Percentiles rank a stretch among this genome's conserved stretches.
Conservation (phyloP, 2,329 filamentous ascomycete genomes). For the Cordyceps pruinosa region DNA sequence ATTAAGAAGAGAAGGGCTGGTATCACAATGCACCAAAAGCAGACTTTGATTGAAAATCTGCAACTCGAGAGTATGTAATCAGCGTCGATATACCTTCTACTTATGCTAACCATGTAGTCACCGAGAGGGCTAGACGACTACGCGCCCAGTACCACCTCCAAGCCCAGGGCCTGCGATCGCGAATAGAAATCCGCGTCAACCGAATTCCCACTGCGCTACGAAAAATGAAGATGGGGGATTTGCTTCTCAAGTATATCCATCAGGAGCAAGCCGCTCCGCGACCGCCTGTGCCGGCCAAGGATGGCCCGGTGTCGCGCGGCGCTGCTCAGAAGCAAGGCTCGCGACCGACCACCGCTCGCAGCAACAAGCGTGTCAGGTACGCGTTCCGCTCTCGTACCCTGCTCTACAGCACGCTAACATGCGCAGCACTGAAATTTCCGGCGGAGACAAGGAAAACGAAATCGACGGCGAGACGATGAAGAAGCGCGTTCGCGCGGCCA, state of each 20-base stretch:
- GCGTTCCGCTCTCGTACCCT: constrained; percentile 17
- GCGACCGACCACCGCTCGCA: constrained; percentile 20
- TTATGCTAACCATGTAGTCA: constrained; percentile 49
- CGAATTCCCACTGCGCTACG: constrained; percentile 77
- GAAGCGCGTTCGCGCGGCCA: constrained; percentile 50
- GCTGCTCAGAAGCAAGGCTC: constrained; percentile 15
- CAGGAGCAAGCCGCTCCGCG: constrained; percentile 32
- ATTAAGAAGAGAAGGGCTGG: constrained; percentile 54
- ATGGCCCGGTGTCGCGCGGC: constrained; percentile 26
- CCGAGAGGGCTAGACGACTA: constrained; percentile 78
- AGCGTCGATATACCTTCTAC: neutral
- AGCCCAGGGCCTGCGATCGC: constrained; percentile 73
- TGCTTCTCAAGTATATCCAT: constrained; percentile 50
- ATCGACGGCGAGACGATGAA: constrained; percentile 59
- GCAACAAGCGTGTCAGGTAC: constrained; percentile 47
- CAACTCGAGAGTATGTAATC: constrained; percentile 70
- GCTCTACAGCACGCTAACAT: constrained; percentile 22
- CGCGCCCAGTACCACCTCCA: constrained; percentile 85
- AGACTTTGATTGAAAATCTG: constrained; percentile 80
- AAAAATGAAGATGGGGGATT: constrained; percentile 73
- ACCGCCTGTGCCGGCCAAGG: constrained; percentile 46
- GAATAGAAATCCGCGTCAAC: constrained; percentile 89
- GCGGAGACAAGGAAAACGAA: constrained; percentile 73
- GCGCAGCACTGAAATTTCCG: constrained; percentile 51
- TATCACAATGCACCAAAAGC: constrained; percentile 68